Evolutionary conservation across 1,284 basidiomycete genomes (phyloP).

Genomic region (Ustilago xerochloae): DNA sequence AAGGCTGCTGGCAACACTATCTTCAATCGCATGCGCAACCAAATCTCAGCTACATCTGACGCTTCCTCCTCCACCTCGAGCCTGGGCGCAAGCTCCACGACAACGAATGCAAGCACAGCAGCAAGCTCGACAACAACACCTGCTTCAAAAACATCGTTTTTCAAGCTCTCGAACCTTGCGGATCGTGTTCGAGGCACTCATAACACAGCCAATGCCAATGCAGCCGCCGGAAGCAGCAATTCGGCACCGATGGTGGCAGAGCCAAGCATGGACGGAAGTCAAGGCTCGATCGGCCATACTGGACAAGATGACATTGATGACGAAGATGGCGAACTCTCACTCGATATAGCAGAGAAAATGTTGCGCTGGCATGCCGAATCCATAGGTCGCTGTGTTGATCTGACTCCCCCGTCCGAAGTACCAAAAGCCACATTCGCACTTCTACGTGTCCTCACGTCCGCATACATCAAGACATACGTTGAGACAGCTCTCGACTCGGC

Average conservation of each 20-base stretch:
- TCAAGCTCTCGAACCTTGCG: constrained; percentile 61
- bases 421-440: constrained; percentile 89
- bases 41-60: constrained; percentile 81
- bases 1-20: constrained; percentile 73
- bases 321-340: constrained; percentile 57
- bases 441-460: constrained; percentile 87
- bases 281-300: constrained; percentile 4
- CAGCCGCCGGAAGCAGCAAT: not conserved
- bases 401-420: constrained; percentile 61
- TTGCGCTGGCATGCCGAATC: constrained; percentile 67
- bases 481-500: constrained; percentile 91
- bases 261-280: constrained; percentile 18
- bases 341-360: constrained; percentile 63
- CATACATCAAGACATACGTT: constrained; percentile 85
- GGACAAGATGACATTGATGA: constrained; percentile 43
- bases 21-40: constrained; percentile 92
- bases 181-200: constrained; percentile 58
- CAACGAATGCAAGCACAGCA: constrained; percentile 23
- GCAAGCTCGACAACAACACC: constrained; percentile 23
- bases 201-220: constrained; percentile 3
- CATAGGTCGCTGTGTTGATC: constrained; percentile 66
- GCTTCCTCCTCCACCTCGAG: constrained; percentile 32
- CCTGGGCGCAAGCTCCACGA: constrained; percentile 12
- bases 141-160: constrained; percentile 52
- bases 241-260: constrained; percentile 16